These are phyloP conservation scores for Blastomyces silverae DNA, from an alignment of 2,329 filamentous ascomycete species.

Conservation along the genomic window DNA sequence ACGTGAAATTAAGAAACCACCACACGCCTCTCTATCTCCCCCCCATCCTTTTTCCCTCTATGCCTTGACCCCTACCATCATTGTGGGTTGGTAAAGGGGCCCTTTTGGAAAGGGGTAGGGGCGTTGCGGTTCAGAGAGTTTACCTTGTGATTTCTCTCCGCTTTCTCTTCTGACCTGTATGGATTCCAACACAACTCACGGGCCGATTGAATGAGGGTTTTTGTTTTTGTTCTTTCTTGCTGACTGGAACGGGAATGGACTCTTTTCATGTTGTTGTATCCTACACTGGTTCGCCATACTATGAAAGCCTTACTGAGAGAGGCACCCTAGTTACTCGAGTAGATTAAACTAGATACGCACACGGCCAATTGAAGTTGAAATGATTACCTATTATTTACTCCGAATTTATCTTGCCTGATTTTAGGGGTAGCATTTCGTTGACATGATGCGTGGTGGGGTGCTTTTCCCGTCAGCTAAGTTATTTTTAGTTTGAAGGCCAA, in stretches of 20 bases:
- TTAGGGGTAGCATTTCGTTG: too few relatives aligned
- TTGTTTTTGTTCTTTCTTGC: neutral
- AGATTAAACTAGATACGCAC: neutral
- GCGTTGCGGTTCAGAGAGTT: neutral
- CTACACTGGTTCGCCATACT: neutral
- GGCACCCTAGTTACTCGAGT: neutral
- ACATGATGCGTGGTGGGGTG: too few relatives aligned
- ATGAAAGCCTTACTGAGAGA: neutral
- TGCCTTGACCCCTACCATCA: constrained; percentile 7
- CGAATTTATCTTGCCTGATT: too few relatives aligned
- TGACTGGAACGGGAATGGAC: neutral
- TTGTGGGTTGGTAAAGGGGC: neutral
- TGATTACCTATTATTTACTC: neutral
- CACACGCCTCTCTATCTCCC: neutral
- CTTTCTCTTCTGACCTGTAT: neutral
- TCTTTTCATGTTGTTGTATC: neutral
- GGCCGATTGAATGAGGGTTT: neutral
- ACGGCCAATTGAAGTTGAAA: neutral
- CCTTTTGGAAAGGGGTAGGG: neutral
- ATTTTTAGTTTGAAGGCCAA: too few relatives aligned
- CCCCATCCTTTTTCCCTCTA: neutral
- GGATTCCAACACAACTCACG: neutral
- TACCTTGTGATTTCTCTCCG: neutral
- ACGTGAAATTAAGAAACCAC: neutral
- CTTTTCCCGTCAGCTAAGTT: too few relatives aligned